Evolutionary conservation across 192 early-diverging fungal species (phyloP).

Genomic region (Rhizophagus prolifer): DNA sequence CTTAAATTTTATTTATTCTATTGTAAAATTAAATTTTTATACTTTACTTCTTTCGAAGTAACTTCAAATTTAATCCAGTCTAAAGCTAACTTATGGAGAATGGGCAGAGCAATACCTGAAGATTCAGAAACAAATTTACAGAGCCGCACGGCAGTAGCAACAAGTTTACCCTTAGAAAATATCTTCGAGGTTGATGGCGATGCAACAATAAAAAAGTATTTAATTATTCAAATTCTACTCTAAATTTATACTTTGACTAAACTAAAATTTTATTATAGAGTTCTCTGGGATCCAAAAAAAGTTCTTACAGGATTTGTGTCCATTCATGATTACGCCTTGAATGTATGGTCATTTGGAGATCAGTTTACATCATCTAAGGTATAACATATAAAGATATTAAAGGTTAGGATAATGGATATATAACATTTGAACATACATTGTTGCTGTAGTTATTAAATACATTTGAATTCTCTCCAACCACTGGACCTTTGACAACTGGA

Average conservation of each 20-base stretch:
- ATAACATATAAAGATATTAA: not conserved
- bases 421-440: not conserved
- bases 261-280: slow-evolving; percentile 26
- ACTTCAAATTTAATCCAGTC: not conserved
- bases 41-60: slow-evolving; percentile 5
- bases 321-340: slow-evolving; percentile 44
- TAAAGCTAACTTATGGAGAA: slow-evolving; percentile 33
- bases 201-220: slow-evolving; percentile 17
- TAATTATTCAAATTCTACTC: not conserved
- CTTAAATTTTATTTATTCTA: not conserved
- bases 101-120: slow-evolving; percentile 21
- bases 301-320: slow-evolving; percentile 24
- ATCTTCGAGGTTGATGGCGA: slow-evolving; percentile 34
- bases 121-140: slow-evolving; percentile 33
- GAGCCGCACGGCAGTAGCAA: slow-evolving; percentile 23
- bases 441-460: slow-evolving; percentile 34
- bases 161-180: slow-evolving; percentile 30
- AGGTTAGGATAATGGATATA: not conserved
- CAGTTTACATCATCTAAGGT: slow-evolving; percentile 45
- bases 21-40: not conserved
- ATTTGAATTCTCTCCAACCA: slow-evolving; percentile 32
- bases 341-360: slow-evolving; percentile 49
- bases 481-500: slow-evolving; percentile 44
- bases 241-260: too few species aligned
- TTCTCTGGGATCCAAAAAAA: slow-evolving; percentile 53